These are phyloP conservation scores for Camellia sinensis DNA, from an alignment of 148 eudicot species.

Conservation along the genomic window DNA sequence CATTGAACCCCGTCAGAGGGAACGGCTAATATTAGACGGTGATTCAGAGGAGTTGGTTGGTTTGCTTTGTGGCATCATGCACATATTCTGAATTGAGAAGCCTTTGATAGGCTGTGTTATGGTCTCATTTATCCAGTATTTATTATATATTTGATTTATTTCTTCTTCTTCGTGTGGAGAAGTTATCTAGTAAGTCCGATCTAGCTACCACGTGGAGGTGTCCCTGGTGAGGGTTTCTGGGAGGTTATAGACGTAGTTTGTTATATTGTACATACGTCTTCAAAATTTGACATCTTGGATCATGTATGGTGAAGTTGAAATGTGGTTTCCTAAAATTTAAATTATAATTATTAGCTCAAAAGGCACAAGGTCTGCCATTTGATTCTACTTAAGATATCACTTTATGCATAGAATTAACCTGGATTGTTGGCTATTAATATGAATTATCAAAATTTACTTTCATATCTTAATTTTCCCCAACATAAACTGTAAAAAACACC, in stretches of 20 bases:
- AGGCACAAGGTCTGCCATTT: not conserved
- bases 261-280: not conserved
- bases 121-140: not conserved
- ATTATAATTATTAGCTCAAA: not conserved
- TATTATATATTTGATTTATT: not conserved
- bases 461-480: too few relatives aligned
- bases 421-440: not conserved
- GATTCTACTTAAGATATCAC: not conserved
- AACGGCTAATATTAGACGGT: not conserved
- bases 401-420: not conserved
- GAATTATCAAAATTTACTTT: too few relatives aligned
- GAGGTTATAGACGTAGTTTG: not conserved
- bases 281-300: not conserved
- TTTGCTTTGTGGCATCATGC: not conserved
- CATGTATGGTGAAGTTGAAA: not conserved
- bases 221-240: not conserved
- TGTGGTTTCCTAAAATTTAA: not conserved
- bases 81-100: slow-evolving; percentile 1
- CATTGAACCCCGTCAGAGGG: too few relatives aligned
- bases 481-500: too few relatives aligned
- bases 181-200: too few relatives aligned
- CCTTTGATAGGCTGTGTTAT: not conserved
- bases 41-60: not conserved
- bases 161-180: too few relatives aligned
- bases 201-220: too few relatives aligned